phyloP scores from a whole-genome alignment of 768 basidiomycete species.

The Kwoniella sp. region DNA sequence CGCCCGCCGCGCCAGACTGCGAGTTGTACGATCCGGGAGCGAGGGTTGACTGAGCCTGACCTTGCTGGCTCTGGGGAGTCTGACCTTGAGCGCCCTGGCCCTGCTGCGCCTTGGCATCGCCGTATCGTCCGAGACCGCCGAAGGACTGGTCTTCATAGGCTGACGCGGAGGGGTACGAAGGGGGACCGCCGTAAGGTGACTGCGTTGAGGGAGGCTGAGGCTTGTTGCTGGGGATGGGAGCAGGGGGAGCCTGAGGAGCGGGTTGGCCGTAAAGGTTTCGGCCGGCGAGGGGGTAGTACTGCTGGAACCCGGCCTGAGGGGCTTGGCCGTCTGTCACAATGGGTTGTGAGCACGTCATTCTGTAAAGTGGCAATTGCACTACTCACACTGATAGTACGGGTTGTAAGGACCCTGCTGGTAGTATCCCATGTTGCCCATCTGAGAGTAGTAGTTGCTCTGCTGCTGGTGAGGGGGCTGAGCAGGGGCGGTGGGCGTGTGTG shows the following conservation, averaged over 20 bases:
- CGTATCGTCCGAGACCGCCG: slow-evolving; percentile 36
- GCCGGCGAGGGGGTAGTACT: slow-evolving; percentile 47
- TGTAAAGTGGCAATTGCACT: neutral
- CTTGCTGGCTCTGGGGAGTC: neutral
- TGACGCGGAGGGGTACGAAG: slow-evolving; percentile 30
- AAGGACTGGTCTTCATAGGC: slow-evolving; percentile 39
- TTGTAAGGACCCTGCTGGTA: slow-evolving; percentile 49
- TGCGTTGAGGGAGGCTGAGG: slow-evolving; percentile 32
- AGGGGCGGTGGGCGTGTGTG: slow-evolving; percentile 27
- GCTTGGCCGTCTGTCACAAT: slow-evolving; percentile 36
- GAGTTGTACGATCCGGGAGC: slow-evolving; percentile 14
- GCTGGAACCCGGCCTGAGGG: slow-evolving; percentile 45
- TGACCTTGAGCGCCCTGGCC: slow-evolving; percentile 7
- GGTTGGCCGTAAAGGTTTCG: slow-evolving; percentile 44
- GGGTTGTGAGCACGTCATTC: neutral
- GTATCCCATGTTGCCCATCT: slow-evolving; percentile 45
- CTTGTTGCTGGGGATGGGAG: slow-evolving; percentile 29
- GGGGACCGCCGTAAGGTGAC: slow-evolving; percentile 44
- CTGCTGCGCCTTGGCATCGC: slow-evolving; percentile 22
- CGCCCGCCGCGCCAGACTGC: slow-evolving; percentile 13
- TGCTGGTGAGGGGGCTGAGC: slow-evolving; percentile 37
- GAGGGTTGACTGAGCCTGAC: slow-evolving; percentile 2
- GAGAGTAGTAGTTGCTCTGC: slow-evolving; percentile 44
- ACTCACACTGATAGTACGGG: slow-evolving; percentile 50
- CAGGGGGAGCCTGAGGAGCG: slow-evolving; percentile 31